A percentile compares a stretch with the other conserved stretches of the same genome.
Conservation (phyloP, 495 filamentous ascomycete species). For the Massariosphaeria phaeospora region DNA sequence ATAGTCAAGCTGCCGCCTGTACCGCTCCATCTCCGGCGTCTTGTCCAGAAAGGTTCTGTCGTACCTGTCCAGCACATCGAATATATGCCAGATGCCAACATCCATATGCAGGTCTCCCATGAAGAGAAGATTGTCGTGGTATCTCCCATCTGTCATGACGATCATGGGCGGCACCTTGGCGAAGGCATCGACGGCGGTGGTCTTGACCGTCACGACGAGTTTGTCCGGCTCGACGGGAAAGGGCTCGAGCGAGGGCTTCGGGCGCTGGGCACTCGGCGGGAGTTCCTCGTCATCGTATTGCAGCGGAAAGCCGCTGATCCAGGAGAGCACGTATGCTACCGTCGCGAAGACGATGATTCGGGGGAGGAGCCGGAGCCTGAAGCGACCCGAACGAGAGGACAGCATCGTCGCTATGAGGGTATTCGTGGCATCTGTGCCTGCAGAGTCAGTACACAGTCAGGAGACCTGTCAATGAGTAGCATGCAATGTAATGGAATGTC, state of each 20-base stretch:
- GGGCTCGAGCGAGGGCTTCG: not conserved
- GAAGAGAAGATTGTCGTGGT: constrained; percentile 11
- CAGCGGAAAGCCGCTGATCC: constrained; percentile 20
- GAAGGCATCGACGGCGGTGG: constrained; percentile 22
- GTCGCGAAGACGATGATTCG: constrained; percentile 3
- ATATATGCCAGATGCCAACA: constrained; percentile 17
- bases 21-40: constrained; percentile 20
- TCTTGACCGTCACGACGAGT: constrained; percentile 21
- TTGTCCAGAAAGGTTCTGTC: not conserved
- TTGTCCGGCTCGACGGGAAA: constrained; percentile 8
- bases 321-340: constrained; percentile 16
- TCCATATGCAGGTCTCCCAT: constrained; percentile 26
- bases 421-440: not conserved
- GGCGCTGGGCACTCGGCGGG: not conserved
- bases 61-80: constrained; percentile 26
- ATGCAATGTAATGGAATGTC: not conserved
- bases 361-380: constrained; percentile 3
- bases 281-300: constrained; percentile 22
- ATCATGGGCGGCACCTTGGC: constrained; percentile 17
- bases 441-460: no score
- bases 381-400: not conserved
- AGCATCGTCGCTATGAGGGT: not conserved
- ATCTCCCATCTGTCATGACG: constrained; percentile 10
- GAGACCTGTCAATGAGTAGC: no score
- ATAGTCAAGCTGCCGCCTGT: constrained; percentile 13